Evolutionary conservation across 768 basidiomycete genomes (phyloP), one percentile per base, ranked within the genome.

Genomic region (Serendipita sp.): DNA sequence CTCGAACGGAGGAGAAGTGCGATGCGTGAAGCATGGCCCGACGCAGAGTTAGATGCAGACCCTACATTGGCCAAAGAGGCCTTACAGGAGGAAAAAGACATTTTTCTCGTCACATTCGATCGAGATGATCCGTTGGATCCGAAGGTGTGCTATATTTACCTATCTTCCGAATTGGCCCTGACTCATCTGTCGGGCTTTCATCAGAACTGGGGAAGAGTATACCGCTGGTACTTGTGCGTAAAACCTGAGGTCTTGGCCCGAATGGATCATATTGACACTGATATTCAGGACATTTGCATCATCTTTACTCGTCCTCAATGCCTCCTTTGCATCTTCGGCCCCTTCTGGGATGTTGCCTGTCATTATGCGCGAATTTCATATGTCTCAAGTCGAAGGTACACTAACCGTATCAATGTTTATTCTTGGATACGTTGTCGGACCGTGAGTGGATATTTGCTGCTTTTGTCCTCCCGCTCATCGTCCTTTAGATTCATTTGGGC

Each of bases 401-500:
- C 60, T 67, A 3, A 64, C 65, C 7, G 63, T 68, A 18, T 66
- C 70, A 2, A 45, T 70, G 2, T 69, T 67, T 36, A 70, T 72
- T 32, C 46, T 64, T 2, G 67, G 66, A n/a, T 66, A 63, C 44
- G 18, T 18, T 38, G 58, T 47, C 32, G 48, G 10, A 48, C 35
- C 54, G 16, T 41, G 41, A 41, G 41, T 41, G 47, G 15, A 3
- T 0, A 28, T 1, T 23, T 15, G 34, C 16, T 2, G n/a, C 30
- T 30, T 44, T 30, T 13, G 1, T 68, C 65, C 64, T 72, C 69
- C 44, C 67, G 41, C 41, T 41, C 13, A 41, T 41, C 41, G 13
- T 41, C 41, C 23, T 74, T 75, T 15, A 74, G 74, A 0, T 66
- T 77, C 16, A 47, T 76, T 5, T 74, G 70, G 67, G 75, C 74